Percentiles rank a stretch among this genome's conserved stretches.
These are phyloP conservation scores for Melanomma pulvis-pyrius DNA, from an alignment of 495 filamentous ascomycete species.

Conservation along the genomic window DNA sequence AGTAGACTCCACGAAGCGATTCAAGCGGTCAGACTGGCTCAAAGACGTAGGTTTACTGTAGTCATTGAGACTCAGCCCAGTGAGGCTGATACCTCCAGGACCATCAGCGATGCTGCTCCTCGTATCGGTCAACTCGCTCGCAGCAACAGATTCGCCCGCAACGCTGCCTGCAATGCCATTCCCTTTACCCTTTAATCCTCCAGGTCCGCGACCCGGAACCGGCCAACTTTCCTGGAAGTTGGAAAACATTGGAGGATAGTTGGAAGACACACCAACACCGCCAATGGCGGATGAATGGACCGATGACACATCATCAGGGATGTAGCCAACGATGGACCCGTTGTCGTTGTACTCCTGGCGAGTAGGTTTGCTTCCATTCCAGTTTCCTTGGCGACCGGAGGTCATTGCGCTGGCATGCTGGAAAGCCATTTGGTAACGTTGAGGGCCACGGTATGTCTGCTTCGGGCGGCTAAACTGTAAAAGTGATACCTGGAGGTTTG, in stretches of 20 bases:
- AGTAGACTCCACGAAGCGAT: constrained; percentile 84
- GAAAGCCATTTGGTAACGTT: constrained; percentile 84
- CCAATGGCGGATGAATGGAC: constrained; percentile 91
- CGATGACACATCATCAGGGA: constrained; percentile 95
- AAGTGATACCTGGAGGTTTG: constrained; percentile 90
- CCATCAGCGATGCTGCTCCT: constrained; percentile 71
- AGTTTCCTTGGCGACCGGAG: constrained; percentile 55
- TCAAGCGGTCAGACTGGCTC: constrained; percentile 81
- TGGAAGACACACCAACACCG: constrained; percentile 75
- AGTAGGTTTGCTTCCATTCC: constrained; percentile 50
- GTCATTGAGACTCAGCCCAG: constrained; percentile 77
- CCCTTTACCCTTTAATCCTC: constrained; percentile 49
- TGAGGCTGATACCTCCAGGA: constrained; percentile 76
- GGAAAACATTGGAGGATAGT: constrained; percentile 94
- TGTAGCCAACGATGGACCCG: constrained; percentile 87
- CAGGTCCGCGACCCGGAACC: constrained; percentile 56
- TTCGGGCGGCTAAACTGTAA: constrained; percentile 95
- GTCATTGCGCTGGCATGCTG: constrained; percentile 64
- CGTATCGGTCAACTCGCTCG: constrained; percentile 82
- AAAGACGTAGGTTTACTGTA: constrained; percentile 76
- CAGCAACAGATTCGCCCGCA: constrained; percentile 86
- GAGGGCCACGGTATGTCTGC: constrained; percentile 86
- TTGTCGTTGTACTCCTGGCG: constrained; percentile 77
- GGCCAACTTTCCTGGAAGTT: constrained; percentile 93
- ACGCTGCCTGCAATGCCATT: constrained; percentile 74